Evolutionary conservation across 1,139 yeast genomes (phyloP).

Genomic region (Blastobotrys ciferrii): DNA sequence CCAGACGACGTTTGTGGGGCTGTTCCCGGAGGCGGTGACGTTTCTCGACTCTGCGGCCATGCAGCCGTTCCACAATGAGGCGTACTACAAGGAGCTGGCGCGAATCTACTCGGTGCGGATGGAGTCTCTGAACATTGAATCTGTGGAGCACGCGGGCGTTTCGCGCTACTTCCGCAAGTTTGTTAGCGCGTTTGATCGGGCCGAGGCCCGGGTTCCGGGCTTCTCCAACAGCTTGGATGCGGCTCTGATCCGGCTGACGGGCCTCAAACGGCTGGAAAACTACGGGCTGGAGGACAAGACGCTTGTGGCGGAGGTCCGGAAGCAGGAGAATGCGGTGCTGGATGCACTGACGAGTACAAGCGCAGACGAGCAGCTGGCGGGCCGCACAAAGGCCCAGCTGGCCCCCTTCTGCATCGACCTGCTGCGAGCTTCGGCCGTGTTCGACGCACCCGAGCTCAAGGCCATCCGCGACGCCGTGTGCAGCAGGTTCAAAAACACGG

Average conservation of each 20-base stretch:
- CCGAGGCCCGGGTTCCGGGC: not conserved
- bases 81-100: slow-evolving; percentile 17
- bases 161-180: not conserved
- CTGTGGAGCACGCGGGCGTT: not conserved
- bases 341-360: not conserved
- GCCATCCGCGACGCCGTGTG: slow-evolving; percentile 11
- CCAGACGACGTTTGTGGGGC: slow-evolving; percentile 15
- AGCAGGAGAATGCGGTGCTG: not conserved
- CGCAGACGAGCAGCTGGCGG: not conserved
- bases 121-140: slow-evolving; percentile 1
- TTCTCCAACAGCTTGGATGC: slow-evolving; percentile 3
- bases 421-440: slow-evolving; percentile 2
- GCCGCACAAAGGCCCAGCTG: slow-evolving; percentile 4
- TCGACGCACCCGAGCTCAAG: slow-evolving; percentile 23
- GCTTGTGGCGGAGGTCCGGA: slow-evolving; percentile 1
- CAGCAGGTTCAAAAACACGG: slow-evolving; percentile 4
- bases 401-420: slow-evolving; percentile 6
- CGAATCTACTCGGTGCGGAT: slow-evolving; percentile 17
- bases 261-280: slow-evolving; percentile 2
- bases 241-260: slow-evolving; percentile 13
- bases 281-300: slow-evolving; percentile 2
- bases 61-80: not conserved
- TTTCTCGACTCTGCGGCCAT: slow-evolving; percentile 10
- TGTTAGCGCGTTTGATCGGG: not conserved
- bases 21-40: slow-evolving; percentile 15